These are phyloP conservation scores for Paramecium caudatum DNA, from an alignment of 73 alveolate genomes.

Conservation along the genomic window DNA sequence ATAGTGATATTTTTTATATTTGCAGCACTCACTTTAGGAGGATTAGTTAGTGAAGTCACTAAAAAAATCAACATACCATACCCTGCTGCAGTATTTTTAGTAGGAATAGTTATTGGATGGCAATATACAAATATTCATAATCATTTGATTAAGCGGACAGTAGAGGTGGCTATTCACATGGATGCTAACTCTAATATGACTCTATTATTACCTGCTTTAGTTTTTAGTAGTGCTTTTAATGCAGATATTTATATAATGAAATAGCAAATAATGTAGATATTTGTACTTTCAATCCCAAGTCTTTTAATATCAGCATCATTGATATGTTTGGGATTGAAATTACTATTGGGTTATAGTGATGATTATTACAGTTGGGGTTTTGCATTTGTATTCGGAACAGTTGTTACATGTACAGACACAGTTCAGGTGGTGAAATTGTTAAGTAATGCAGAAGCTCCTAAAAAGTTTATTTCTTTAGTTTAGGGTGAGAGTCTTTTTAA, in stretches of 20 bases:
- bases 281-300: constrained; percentile 70
- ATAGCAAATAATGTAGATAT: constrained; percentile 70
- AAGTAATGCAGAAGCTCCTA: constrained; percentile 83
- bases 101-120: constrained; percentile 72
- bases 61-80: constrained; percentile 71
- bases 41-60: constrained; percentile 63
- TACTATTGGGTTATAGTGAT: constrained; percentile 75
- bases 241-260: constrained; percentile 78
- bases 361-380: constrained; percentile 81
- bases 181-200: constrained; percentile 63
- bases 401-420: constrained; percentile 85
- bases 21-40: constrained; percentile 65
- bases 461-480: constrained; percentile 80
- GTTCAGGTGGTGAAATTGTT: constrained; percentile 82
- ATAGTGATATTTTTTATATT: constrained; percentile 70
- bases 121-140: constrained; percentile 48
- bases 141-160: not conserved
- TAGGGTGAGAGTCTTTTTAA: constrained; percentile 85
- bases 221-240: constrained; percentile 75
- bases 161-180: not conserved
- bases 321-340: constrained; percentile 61
- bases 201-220: constrained; percentile 72
- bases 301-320: constrained; percentile 75
- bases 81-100: constrained; percentile 68
- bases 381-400: constrained; percentile 83